A percentile compares a stretch with the other conserved stretches of the same genome.
Evolutionary conservation across 1,284 basidiomycete species (phyloP).

Genomic region (Vanrija sp.): DNA sequence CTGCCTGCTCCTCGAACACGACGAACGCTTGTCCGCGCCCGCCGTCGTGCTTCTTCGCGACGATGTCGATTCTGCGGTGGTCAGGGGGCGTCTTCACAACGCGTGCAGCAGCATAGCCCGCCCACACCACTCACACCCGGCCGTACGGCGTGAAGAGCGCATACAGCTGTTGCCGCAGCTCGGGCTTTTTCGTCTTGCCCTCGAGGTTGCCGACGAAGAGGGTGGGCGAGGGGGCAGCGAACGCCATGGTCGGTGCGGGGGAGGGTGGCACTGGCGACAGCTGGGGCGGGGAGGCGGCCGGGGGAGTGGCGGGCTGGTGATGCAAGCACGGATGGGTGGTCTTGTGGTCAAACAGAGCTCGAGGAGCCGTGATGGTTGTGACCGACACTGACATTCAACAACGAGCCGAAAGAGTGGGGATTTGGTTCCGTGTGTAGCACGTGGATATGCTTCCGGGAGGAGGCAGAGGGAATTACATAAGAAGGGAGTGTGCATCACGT

Average conservation of each 20-base stretch:
- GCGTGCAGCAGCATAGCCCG: too few species aligned
- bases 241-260: constrained; percentile 35
- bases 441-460: too few species aligned
- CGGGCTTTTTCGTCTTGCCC: constrained; percentile 89
- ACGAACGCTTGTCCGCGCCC: constrained; percentile 96
- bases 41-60: constrained; percentile 76
- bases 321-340: neutral
- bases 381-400: neutral
- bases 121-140: constrained; percentile 56
- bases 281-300: neutral
- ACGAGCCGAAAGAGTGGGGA: too few species aligned
- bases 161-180: constrained; percentile 77
- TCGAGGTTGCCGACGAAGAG: constrained; percentile 94
- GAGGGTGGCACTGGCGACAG: neutral
- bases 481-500: too few species aligned
- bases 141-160: constrained; percentile 91
- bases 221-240: constrained; percentile 69
- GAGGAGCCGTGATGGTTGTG: neutral
- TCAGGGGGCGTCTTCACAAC: neutral
- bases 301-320: neutral
- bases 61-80: constrained; percentile 66
- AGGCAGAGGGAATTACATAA: too few species aligned
- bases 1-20: constrained; percentile 83
- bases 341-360: too few species aligned
- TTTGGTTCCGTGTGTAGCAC: too few species aligned